Evolutionary conservation across 768 basidiomycete genomes (phyloP), one percentile per base, ranked within the genome.

Genomic region (Gloeostereum incarnatum): DNA sequence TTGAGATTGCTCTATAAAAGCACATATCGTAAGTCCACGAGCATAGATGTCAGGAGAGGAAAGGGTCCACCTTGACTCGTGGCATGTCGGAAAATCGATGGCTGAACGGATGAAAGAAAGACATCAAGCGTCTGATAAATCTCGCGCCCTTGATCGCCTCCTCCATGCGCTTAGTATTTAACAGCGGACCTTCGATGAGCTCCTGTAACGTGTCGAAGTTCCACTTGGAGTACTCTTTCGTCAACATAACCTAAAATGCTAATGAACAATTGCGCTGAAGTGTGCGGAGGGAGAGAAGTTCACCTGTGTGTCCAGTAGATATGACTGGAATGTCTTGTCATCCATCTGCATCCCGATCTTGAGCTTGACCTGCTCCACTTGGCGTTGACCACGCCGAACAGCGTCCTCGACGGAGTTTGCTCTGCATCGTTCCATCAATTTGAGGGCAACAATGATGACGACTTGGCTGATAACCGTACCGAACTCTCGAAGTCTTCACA

Each of bases 261-360:
- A 2, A 24, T 46, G 23, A 41, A 42, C 21, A n/a, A 39, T 25
- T 33, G 24, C 31, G 22, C 25, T 24, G n/a, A 37, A 38, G 42
- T 24, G 18, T 22, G 10, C 13, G 25, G 11, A 27, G 16, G 41
- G 30, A 16, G 16, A 16, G 10, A 17, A 9, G 54, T 54, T 43
- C 37, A 90, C 90, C 60, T 91, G 87, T 2, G 90, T 89, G 49
- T 96, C 91, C 16, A 92, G 67, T 35, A 99, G 64, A 27, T 69
- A 73, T 3, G 79, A 66, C 52, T 93, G 89, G 59, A 98, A 99
- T 3, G 83, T 75, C 55, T 72, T 81, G 57, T 98, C 96, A 54
- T 99, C 96, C 77, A 98, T 88, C 60, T 90, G 86, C 73, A 96
- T 78, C 43, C 82, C 85, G 53, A 85, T 72, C 54, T 91, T 89